Base-by-base conservation (phyloP, 345 rosid genomes). In the Aquilaria malaccensis region DNA sequence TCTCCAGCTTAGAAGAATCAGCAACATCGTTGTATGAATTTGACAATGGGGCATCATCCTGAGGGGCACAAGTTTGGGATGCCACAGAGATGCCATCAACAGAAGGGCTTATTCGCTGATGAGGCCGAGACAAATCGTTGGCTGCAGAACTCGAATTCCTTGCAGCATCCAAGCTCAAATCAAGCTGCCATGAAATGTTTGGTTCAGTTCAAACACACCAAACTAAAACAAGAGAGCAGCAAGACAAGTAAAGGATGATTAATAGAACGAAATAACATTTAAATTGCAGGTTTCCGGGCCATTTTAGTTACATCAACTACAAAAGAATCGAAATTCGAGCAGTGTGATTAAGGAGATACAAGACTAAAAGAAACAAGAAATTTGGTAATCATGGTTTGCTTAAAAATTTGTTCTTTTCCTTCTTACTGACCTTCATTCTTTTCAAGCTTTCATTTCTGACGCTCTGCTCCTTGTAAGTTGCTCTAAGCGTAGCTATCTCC, bases 391-490 rank as follows among this genome's bases (percentile, higher is more conserved):
- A 37, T 5, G 43, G 43, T 37, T 37, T 9, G 7, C 4, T 5
- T 37, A 37, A 37, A 37, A 37, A 5, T 37, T 37, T 37, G 7
- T 37, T 5, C 43, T 5, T 3, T 9, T 37, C 7, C 2, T 12
- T 7, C 41, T 48, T 10, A 46, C 56, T 13, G 50, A 89, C 98
- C 97, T 87, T 92, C 15, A 83, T 81, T 67, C 78, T 83, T 79
- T 92, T 92, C 79, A 92, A 71, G 67, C 66, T 81, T 68, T 82
- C 78, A 52, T 89, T 92, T 67, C 56, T 77, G 11, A 67, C 74
- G 37, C 63, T 76, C 37, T 79, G 81, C 55, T 81, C 84, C 50
- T 75, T 56, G 32, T 64, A 81, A 33, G 84, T 81, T 29, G 83
- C 78, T 45, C 69, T 77, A 51, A 83, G 58, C 3, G 77, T 74